Percentiles rank a stretch among this genome's conserved stretches.
Evolutionary conservation across 2,329 filamentous ascomycete genomes (phyloP).

Genomic region (Arthrobotrys musiformis): DNA sequence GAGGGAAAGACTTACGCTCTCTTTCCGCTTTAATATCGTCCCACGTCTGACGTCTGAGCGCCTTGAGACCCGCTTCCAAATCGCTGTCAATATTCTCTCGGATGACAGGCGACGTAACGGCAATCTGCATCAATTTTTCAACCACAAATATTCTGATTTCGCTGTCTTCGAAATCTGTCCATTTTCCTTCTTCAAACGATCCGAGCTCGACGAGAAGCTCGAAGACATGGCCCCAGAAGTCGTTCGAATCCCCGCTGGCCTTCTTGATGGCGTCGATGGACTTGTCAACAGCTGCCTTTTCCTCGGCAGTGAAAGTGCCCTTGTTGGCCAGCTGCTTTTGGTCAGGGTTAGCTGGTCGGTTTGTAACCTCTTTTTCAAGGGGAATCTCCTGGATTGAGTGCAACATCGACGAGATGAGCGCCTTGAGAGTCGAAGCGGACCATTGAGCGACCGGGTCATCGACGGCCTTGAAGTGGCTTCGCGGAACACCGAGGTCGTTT

Average conservation of each 20-base stretch:
- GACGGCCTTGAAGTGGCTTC: constrained; percentile 47
- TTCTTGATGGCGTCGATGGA: constrained; percentile 51
- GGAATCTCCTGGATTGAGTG: constrained; percentile 46
- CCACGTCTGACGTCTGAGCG: constrained; percentile 49
- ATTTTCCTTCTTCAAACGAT: constrained; percentile 43
- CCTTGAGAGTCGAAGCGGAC: constrained; percentile 39
- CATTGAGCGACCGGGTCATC: constrained; percentile 45
- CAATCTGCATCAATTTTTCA: constrained; percentile 53
- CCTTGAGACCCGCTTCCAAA: constrained; percentile 43
- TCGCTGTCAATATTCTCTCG: constrained; percentile 47
- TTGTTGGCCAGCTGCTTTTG: constrained; percentile 47
- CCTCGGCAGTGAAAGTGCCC: constrained; percentile 43
- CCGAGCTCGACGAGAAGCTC: constrained; percentile 52
- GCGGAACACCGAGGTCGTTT: constrained; percentile 36
- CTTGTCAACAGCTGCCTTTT: constrained; percentile 47
- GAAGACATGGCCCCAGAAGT: constrained; percentile 48
- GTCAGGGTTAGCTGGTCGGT: constrained; percentile 22
- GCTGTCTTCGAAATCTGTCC: constrained; percentile 46
- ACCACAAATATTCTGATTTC: constrained; percentile 51
- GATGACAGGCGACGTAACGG: constrained; percentile 46
- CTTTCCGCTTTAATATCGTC: constrained; percentile 49
- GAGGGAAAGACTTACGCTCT: constrained; percentile 34
- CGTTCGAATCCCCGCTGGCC: constrained; percentile 36
- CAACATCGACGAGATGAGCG: constrained; percentile 47
- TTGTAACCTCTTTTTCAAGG: constrained; percentile 32